Conservation (phyloP, 1,284 basidiomycete species). For the Ustanciosporium gigantosporum region DNA sequence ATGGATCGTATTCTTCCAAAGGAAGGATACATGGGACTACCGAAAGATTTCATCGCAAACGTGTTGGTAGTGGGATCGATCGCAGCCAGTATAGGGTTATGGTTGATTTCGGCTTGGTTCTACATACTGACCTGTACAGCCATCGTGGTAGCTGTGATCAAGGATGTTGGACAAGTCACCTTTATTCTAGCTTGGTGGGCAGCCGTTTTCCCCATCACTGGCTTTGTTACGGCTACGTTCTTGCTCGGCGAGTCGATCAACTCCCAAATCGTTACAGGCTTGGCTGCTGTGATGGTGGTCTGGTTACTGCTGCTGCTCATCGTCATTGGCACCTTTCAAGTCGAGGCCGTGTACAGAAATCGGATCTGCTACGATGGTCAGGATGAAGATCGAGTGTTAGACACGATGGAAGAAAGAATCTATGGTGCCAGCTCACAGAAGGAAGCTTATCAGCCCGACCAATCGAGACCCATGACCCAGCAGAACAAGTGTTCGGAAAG, state of each 20-base stretch:
- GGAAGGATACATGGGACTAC: background rate
- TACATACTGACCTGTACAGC: constrained; percentile 12
- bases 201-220: constrained; percentile 26
- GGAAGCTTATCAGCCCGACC: too few species aligned
- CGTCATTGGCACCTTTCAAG: constrained; percentile 3
- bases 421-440: background rate
- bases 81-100: constrained; percentile 8
- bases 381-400: constrained; percentile 36
- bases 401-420: constrained; percentile 6
- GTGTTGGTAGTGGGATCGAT: constrained; percentile 4
- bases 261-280: background rate
- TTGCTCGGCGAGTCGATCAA: constrained; percentile 6
- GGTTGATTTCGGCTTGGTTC: constrained; percentile 27
- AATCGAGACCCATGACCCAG: too few species aligned
- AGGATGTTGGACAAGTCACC: constrained; percentile 2
- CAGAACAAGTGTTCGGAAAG: too few species aligned
- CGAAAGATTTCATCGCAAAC: background rate
- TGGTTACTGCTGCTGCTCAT: constrained; percentile 8
- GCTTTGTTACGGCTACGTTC: constrained; percentile 16
- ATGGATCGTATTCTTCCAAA: constrained; percentile 6
- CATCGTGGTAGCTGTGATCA: constrained; percentile 1
- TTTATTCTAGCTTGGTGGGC: constrained; percentile 41
- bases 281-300: constrained; percentile 13
- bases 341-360: constrained; percentile 4
- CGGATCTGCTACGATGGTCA: constrained; percentile 19